phyloP scores from a whole-genome alignment of 148 eudicot genomes.

The Silene uniflora region DNA sequence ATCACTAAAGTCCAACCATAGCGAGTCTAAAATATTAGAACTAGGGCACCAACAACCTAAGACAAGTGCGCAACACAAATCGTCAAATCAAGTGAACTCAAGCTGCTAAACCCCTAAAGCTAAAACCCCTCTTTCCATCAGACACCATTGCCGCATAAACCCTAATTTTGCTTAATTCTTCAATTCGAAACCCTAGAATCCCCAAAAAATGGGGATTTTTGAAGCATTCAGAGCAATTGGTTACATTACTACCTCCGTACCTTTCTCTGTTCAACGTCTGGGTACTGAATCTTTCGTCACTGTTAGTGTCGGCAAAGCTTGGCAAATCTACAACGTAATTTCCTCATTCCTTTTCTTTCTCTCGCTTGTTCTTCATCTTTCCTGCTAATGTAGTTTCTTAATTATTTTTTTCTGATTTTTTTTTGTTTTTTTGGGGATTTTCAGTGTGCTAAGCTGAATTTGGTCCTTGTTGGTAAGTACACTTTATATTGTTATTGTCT shows the following conservation, averaged over 20 bases:
- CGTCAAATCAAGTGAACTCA: no score
- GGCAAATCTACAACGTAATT: constrained; percentile 87
- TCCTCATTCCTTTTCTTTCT: not conserved
- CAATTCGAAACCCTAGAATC: not conserved
- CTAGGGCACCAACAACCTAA: no score
- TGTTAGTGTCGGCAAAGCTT: constrained; percentile 90
- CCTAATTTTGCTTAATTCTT: not conserved
- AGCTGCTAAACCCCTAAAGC: no score
- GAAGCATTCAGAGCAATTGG: constrained; percentile 95
- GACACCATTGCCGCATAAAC: no score
- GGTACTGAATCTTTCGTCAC: constrained; percentile 97
- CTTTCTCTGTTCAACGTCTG: constrained; percentile 71
- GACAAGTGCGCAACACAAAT: no score
- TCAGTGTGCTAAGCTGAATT: constrained; percentile 95
- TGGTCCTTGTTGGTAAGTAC: constrained; percentile 89
- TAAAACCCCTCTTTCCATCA: no score
- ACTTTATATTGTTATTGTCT: not conserved
- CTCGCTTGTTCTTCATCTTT: not conserved
- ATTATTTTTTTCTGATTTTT: not conserved
- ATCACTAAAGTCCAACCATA: no score
- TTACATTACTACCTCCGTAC: constrained; percentile 72
- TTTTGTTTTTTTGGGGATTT: not conserved
- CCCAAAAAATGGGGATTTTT: constrained; percentile 67
- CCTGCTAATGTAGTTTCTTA: not conserved
- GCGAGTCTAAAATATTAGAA: no score